Evolutionary conservation across 1,139 yeast species (phyloP), one percentile per base, ranked within the genome.

Genomic region (Diutina mesorugosa): DNA sequence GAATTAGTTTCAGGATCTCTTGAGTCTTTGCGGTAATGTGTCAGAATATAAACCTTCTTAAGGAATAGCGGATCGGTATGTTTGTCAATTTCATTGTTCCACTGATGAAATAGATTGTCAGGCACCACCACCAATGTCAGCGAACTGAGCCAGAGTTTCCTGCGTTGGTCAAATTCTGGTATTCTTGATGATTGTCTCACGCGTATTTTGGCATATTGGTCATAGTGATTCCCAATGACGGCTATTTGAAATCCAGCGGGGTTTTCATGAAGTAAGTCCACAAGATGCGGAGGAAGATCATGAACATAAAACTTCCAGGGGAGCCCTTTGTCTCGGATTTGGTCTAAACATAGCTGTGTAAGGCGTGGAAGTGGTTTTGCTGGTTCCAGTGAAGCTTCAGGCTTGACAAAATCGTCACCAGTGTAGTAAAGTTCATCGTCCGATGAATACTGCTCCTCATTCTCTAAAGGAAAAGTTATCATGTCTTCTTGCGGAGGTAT

Each of bases 91-190:
- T 85, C 90, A 26, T 70, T 65, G 50, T 69, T 70, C 91, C 90
- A 85, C 64, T 85, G 91, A 59, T 78, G 80, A 59, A 83, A 78
- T 29, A 85, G 67, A 61, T 84, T 84, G 61, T 84, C 88, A 0
- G 91, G 91, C 3, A 82, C 81, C 1, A 85, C 78, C 6, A 84
- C 72, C 53, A 85, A 67, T 0, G 90, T 84, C 0, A 86, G 72
- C 14, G 77, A 73, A 32, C 85, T 50, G 9, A 50, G 45, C 53
- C 51, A 47, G 4, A 47, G 9, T 14, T 47, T 47, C 10, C 51
- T 38, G 6, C 51, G 16, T 2, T 26, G 16, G 30, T 47, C 51
- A 29, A 28, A n/a, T 14, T 47, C 51, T 18, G 51, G 51, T 14
- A 47, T 8, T 14, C 51, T 12, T 9, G 51, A 26, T 10, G 51